Conservation (phyloP, 1,139 yeast species). For the Meyerozyma smithsonii region DNA sequence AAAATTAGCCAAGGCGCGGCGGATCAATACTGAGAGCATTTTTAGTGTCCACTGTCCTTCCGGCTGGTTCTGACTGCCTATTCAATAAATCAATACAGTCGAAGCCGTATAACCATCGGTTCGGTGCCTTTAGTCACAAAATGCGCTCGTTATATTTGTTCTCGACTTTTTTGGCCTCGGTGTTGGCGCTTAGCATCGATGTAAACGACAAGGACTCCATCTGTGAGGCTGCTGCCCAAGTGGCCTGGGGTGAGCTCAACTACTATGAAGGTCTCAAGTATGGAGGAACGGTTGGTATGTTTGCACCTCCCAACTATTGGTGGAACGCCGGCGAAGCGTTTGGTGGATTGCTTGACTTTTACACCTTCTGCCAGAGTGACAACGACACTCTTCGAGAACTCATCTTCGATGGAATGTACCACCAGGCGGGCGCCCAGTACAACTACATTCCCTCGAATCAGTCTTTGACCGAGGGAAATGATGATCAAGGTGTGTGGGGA, state of each 20-base stretch:
- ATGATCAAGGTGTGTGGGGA: conserved; percentile 74
- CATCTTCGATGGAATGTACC: conserved; percentile 40
- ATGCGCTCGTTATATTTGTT: conserved; percentile 2
- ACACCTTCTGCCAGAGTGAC: conserved; percentile 40
- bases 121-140: too few relatives aligned
- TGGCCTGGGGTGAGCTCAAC: conserved; percentile 51
- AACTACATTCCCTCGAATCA: conserved; percentile 58
- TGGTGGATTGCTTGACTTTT: conserved; percentile 55
- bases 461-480: conserved; percentile 63
- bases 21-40: not conserved
- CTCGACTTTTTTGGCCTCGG: conserved; percentile 7
- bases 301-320: conserved; percentile 60
- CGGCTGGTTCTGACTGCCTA: not conserved
- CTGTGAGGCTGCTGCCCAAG: conserved; percentile 46
- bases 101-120: too few relatives aligned
- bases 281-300: conserved; percentile 62
- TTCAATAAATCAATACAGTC: too few relatives aligned
- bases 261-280: conserved; percentile 49
- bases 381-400: conserved; percentile 37
- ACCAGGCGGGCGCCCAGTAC: conserved; percentile 49
- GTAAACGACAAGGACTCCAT: conserved; percentile 25
- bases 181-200: conserved; percentile 20
- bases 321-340: conserved; percentile 71
- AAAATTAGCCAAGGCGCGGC: conserved; percentile 2
- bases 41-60: not conserved